Base-by-base conservation (phyloP, 495 filamentous ascomycete species). In the Penicillium manginii region DNA sequence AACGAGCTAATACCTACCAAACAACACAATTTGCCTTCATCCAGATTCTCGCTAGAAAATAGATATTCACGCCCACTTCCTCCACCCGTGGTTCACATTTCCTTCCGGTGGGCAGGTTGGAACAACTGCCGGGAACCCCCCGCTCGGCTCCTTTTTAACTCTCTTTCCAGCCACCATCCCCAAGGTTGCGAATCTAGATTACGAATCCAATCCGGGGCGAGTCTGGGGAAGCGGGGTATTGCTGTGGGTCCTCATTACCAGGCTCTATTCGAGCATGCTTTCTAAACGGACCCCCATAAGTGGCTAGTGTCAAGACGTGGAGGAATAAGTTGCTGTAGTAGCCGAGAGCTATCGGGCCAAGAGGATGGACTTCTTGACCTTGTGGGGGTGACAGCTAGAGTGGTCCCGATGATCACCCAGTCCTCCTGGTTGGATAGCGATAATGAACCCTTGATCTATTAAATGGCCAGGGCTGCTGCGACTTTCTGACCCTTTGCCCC, bases 141-240 rank as follows among this genome's bases (percentile, higher is more conserved):
- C 52, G 32, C 52, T 54, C 52, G 52, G 52, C 40, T 21, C 5
- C 32, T n/a, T 45, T 15, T 29, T 22, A 32, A 33, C 35, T 23
- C 4, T 19, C 3, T 42, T 15, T 14, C 35, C 8, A 46, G 21
- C 52, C 52, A 54, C 26, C 22, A 29, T 31, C 39, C 52, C 32
- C 19, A 29, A 8, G 3, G 1, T 29, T 29, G 1, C 6, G 26
- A 29, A 29, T 29, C 26, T 45, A 14, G 37, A 45, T 46, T 54
- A 33, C 52, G 37, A 46, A 46, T 29, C 19, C 45, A 47, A 4
- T 9, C 19, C 21, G 1, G 11, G 6, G 12, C 11, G 2, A 47
- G n/a, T 53, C 50, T 29, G 57, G 57, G 57, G 57, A 53, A 54
- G 29, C 57, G 57, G 50, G 50, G 57, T 39, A 47, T 31, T 0